phyloP scores from a whole-genome alignment of 441 rosid genomes.

The Eugenia klotzschiana region DNA sequence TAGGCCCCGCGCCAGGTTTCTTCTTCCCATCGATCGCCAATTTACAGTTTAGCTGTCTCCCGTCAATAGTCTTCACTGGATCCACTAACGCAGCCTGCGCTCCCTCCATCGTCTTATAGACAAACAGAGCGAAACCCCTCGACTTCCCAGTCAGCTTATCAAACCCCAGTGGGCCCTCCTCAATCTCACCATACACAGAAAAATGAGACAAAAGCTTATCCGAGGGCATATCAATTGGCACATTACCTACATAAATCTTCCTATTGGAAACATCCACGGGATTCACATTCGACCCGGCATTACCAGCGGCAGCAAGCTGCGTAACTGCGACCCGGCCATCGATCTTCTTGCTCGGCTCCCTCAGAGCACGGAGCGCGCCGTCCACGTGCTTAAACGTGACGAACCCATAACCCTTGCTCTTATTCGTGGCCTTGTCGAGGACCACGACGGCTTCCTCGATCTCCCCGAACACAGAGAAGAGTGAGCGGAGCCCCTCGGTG shows the following conservation, averaged over 20 bases:
- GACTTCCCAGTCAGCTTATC: slow-evolving; percentile 80
- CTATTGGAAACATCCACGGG: slow-evolving; percentile 38
- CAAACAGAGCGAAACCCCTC: slow-evolving; percentile 70
- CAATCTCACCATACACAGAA: slow-evolving; percentile 62
- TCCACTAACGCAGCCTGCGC: slow-evolving; percentile 78
- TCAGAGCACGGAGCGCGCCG: slow-evolving; percentile 61
- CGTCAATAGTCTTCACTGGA: slow-evolving; percentile 60
- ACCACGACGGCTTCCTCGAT: slow-evolving; percentile 79
- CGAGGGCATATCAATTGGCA: slow-evolving; percentile 63
- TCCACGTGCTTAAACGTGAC: slow-evolving; percentile 70
- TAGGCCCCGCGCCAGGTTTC: slow-evolving; percentile 16
- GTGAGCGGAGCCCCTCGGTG: slow-evolving; percentile 46
- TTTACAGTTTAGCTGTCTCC: slow-evolving; percentile 60
- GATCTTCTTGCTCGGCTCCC: slow-evolving; percentile 86
- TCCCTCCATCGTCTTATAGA: slow-evolving; percentile 69
- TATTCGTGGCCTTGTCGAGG: slow-evolving; percentile 70
- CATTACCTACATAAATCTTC: slow-evolving; percentile 79
- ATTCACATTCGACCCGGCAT: slow-evolving; percentile 20
- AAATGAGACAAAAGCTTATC: slow-evolving; percentile 60
- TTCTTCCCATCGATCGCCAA: slow-evolving; percentile 70
- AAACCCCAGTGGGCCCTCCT: slow-evolving; percentile 88
- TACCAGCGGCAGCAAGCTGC: slow-evolving; percentile 78
- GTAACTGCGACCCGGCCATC: slow-evolving; percentile 81
- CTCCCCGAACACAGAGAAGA: slow-evolving; percentile 63
- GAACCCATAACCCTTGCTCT: slow-evolving; percentile 83